phyloP scores from a whole-genome alignment of 106 monocot genomes.

The Triglochin maritima region DNA sequence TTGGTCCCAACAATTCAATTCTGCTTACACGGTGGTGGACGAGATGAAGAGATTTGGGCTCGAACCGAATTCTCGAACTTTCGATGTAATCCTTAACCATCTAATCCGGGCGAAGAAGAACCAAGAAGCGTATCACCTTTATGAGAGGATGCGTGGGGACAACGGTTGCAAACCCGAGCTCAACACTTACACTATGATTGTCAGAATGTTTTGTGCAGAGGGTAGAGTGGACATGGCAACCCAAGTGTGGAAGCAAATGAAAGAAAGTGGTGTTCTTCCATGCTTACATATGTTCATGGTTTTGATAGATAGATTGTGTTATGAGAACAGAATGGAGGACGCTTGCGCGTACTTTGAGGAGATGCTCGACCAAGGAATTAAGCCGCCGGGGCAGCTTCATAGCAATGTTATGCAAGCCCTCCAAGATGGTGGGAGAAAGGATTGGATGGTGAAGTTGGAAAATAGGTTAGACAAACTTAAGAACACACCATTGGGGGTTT shows the following conservation, averaged over 20 bases:
- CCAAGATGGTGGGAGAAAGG: constrained; percentile 42
- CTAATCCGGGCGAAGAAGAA: constrained; percentile 41
- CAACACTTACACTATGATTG: constrained; percentile 82
- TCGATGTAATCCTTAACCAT: constrained; percentile 68
- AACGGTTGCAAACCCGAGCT: constrained; percentile 50
- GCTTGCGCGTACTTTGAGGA: constrained; percentile 72
- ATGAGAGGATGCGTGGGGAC: constrained; percentile 32
- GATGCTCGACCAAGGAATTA: constrained; percentile 76
- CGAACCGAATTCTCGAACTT: constrained; percentile 67
- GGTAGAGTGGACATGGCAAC: constrained; percentile 65
- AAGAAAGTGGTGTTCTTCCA: constrained; percentile 52
- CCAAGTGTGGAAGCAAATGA: constrained; percentile 75
- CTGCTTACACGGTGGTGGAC: constrained; percentile 55
- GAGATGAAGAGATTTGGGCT: constrained; percentile 52
- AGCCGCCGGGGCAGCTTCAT: constrained; percentile 68
- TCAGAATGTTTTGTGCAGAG: constrained; percentile 60
- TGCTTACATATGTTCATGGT: constrained; percentile 89
- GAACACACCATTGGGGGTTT: constrained; percentile 18
- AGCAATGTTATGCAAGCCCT: constrained; percentile 57
- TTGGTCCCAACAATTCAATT: constrained; percentile 33
- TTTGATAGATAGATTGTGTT: constrained; percentile 56
- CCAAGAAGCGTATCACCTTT: constrained; percentile 57
- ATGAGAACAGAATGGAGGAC: constrained; percentile 60
- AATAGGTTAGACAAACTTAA: constrained; percentile 50
- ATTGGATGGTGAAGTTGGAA: constrained; percentile 43